Evolutionary conservation across 352 stramenopile genomes (phyloP), one percentile per base, ranked within the genome.

Genomic region (Phytophthora hybrid): DNA sequence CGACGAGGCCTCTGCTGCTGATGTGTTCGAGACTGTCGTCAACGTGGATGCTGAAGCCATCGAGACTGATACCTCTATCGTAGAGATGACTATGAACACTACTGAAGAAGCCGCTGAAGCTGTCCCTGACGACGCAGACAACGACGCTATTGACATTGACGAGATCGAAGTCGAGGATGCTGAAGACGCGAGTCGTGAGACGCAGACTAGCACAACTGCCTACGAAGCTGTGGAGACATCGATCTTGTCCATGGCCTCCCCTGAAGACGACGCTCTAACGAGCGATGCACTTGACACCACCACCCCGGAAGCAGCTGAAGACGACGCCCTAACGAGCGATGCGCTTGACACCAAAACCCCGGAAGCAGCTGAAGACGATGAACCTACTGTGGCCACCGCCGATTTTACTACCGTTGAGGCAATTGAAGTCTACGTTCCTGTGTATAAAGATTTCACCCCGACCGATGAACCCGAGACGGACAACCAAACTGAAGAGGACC

Each of bases 401-500:
- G 74, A 81, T 39, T 78, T 72, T 49, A 76, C 59, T 21, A 80
- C 64, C 8, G 53, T 64, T 44, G 61, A 80, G 49, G 18, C 59
- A 14, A 10, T 76, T 4, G 57, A 61, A 18, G 44, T 34, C 46
- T 76, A 59, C 29, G n/a, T 54, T 10, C 46, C 41, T 14, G 32
- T 46, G 7, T 54, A 66, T 14, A 8, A 41, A 41, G 34, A 16
- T 1, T 8, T 44, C 34, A 44, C 34, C 34, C 9, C 34, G 9
- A 44, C 34, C 21, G 39, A 66, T 8, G 29, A 55, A 26, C 26
- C 62, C 21, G 46, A 56, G 19, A 52, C 23, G 18, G 31, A 57
- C 53, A 63, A 72, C 41, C 59, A 73, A 47, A 52, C 57, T 55
- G 54, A 74, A 74, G 60, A 75, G 13, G 26, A 71, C 19, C 23